A percentile compares a stretch with the other conserved stretches of the same genome.
Conservation (phyloP, 1,284 basidiomycete genomes). For the Cryptococcus sp. region DNA sequence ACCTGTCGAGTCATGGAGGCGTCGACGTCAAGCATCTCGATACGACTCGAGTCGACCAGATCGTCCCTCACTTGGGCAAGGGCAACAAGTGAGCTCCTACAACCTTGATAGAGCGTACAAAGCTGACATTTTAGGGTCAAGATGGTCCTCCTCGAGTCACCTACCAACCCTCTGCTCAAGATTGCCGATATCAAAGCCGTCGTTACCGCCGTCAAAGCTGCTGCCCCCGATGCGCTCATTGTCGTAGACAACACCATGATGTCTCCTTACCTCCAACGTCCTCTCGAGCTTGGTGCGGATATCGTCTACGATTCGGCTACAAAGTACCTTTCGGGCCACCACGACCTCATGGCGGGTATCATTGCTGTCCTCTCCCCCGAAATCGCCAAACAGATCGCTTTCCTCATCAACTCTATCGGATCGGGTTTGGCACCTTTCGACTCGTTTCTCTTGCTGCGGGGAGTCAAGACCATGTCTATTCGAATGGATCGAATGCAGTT, state of each 20-base stretch:
- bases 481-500: slow-evolving; percentile 94
- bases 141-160: slow-evolving; percentile 94
- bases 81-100: slow-evolving; percentile 51
- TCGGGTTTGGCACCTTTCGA: slow-evolving; percentile 94
- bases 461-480: slow-evolving; percentile 93
- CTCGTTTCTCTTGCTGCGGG: slow-evolving; percentile 90
- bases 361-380: slow-evolving; percentile 90
- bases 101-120: not conserved
- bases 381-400: slow-evolving; percentile 80
- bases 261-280: slow-evolving; percentile 96
- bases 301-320: slow-evolving; percentile 97
- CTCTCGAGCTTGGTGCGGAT: slow-evolving; percentile 91
- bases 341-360: slow-evolving; percentile 97
- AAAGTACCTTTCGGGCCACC: slow-evolving; percentile 96
- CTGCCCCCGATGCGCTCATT: slow-evolving; percentile 72
- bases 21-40: slow-evolving; percentile 91
- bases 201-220: slow-evolving; percentile 70
- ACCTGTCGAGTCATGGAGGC: slow-evolving; percentile 79
- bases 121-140: slow-evolving; percentile 41
- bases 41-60: slow-evolving; percentile 59
- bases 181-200: slow-evolving; percentile 85
- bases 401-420: slow-evolving; percentile 94
- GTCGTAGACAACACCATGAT: slow-evolving; percentile 99
- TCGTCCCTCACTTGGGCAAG: slow-evolving; percentile 61
- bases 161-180: slow-evolving; percentile 95